Percentiles rank a stretch among this genome's conserved stretches.
Conservation (phyloP, 108 stramenopile genomes). For the Skeletonema marinoi region DNA sequence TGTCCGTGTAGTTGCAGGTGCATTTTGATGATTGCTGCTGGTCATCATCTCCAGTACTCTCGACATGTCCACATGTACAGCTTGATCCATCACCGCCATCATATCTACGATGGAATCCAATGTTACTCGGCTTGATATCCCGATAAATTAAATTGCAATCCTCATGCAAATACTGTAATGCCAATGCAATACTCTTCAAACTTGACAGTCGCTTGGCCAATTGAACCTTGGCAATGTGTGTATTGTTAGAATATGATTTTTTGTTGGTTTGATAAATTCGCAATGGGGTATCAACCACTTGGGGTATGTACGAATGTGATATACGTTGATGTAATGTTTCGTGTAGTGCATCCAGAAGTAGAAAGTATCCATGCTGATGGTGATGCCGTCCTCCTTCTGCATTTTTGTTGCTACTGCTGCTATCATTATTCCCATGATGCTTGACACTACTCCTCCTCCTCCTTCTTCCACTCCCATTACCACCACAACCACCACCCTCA, state of each 20-base stretch:
- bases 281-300: constrained; percentile 5
- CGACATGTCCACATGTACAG: neutral
- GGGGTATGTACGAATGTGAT: neutral
- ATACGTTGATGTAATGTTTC: constrained; percentile 32
- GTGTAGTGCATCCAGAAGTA: constrained; percentile 31
- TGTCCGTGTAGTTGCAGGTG: constrained; percentile 11
- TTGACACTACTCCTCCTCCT: neutral
- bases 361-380: constrained; percentile 24
- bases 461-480: neutral
- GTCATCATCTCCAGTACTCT: neutral
- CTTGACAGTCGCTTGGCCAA: constrained; percentile 23
- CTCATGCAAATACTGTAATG: constrained; percentile 67
- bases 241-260: neutral
- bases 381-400: neutral
- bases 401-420: too few relatives aligned
- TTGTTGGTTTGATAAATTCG: neutral
- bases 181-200: constrained; percentile 54
- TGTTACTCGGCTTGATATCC: constrained; percentile 69
- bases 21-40: neutral
- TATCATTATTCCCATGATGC: neutral
- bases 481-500: neutral
- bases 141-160: constrained; percentile 63
- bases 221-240: neutral
- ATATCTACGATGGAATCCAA: constrained; percentile 42
- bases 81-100: neutral